A percentile compares a stretch with the other conserved stretches of the same genome.
phyloP scores from a whole-genome alignment of 441 rosid genomes.

The Hypseocharis bilobata region DNA sequence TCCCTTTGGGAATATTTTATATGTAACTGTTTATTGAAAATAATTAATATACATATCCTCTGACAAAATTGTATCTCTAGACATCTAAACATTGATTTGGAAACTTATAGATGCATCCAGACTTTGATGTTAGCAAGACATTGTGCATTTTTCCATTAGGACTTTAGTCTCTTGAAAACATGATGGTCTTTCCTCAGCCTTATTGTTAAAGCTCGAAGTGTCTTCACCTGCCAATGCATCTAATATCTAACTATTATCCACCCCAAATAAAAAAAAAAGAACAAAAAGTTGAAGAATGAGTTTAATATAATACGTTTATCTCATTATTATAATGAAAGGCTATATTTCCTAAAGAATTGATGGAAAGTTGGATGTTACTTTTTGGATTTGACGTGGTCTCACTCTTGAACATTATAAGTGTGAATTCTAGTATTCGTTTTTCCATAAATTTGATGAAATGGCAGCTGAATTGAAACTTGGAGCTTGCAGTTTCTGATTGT shows the following conservation, averaged over 20 bases:
- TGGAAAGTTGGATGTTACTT: neutral
- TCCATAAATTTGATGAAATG: neutral
- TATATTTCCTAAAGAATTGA: neutral
- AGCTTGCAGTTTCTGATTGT: neutral
- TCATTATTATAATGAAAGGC: neutral
- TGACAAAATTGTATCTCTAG: neutral
- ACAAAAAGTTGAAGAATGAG: slow-evolving; percentile 2
- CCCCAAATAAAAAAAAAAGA: neutral
- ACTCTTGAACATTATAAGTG: neutral
- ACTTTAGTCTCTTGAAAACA: neutral
- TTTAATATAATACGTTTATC: neutral
- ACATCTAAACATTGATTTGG: neutral
- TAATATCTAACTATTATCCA: neutral
- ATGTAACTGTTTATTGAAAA: neutral
- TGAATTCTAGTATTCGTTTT: neutral
- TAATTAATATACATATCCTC: neutral
- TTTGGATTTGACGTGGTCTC: neutral
- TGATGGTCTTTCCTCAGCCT: neutral
- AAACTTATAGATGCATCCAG: neutral
- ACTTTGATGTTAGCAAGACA: neutral
- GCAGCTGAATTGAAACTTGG: neutral
- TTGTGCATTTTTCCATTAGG: neutral
- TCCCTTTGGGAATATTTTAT: neutral
- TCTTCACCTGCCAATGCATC: neutral
- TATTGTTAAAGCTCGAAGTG: neutral